These are phyloP conservation scores for Fusarium verrucosum DNA, from an alignment of 2,329 filamentous ascomycete genomes.

Conservation along the genomic window DNA sequence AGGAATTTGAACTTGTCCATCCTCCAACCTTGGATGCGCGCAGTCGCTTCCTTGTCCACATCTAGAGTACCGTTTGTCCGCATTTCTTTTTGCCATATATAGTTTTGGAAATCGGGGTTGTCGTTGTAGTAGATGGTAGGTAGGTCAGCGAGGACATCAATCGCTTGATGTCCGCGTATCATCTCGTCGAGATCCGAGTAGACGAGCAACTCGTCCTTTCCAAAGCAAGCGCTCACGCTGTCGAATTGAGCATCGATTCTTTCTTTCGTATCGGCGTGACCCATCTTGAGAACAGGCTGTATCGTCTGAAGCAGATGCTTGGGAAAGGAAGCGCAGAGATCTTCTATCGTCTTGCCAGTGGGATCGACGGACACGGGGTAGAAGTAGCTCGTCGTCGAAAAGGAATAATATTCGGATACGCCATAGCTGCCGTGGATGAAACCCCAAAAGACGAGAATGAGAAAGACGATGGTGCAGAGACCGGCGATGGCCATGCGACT, in stretches of 20 bases:
- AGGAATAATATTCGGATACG: constrained; percentile 44
- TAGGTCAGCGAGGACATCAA: constrained; percentile 58
- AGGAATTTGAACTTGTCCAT: constrained; percentile 68
- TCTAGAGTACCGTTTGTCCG: constrained; percentile 48
- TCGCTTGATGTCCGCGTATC: constrained; percentile 53
- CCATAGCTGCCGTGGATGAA: constrained; percentile 38
- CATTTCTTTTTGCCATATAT: constrained; percentile 53
- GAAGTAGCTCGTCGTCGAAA: constrained; percentile 46
- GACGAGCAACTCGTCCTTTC: constrained; percentile 54
- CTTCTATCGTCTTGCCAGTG: constrained; percentile 35
- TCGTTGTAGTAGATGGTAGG: constrained; percentile 52
- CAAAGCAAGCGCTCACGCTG: constrained; percentile 63
- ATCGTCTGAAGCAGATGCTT: constrained; percentile 46
- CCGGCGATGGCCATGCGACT: constrained; percentile 44
- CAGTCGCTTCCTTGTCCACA: constrained; percentile 42
- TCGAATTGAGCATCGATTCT: constrained; percentile 56
- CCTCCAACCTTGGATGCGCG: constrained; percentile 57
- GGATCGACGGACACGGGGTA: constrained; percentile 45
- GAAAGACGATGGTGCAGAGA: constrained; percentile 37
- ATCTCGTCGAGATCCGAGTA: constrained; percentile 61
- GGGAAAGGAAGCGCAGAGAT: constrained; percentile 48
- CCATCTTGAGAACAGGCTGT: constrained; percentile 49
- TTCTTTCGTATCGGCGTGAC: constrained; percentile 44
- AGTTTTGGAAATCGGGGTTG: constrained; percentile 52
- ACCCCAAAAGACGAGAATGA: constrained; percentile 41